A percentile compares a stretch with the other conserved stretches of the same genome.
These are phyloP conservation scores for Xylaria flabelliformis DNA, from an alignment of 495 filamentous ascomycete species.

Conservation along the genomic window DNA sequence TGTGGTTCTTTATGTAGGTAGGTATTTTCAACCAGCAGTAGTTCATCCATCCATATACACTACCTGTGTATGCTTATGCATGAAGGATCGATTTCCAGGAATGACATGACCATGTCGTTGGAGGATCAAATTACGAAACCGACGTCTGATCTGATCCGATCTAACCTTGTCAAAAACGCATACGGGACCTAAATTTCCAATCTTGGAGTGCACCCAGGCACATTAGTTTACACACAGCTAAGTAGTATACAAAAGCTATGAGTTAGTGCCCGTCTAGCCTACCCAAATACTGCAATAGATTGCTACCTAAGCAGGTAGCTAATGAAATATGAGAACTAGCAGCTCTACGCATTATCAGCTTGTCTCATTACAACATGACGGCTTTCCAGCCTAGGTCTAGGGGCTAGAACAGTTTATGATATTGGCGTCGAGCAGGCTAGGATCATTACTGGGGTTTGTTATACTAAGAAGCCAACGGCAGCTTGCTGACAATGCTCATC, in stretches of 20 bases:
- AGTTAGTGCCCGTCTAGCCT: too few relatives aligned
- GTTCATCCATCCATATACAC: neutral
- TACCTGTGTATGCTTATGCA: neutral
- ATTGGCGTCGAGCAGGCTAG: conserved; percentile 10
- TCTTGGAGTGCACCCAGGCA: neutral
- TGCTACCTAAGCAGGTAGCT: too few relatives aligned
- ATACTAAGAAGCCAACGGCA: neutral
- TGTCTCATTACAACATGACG: neutral
- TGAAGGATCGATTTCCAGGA: neutral
- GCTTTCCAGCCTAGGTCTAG: neutral
- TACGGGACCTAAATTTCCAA: conserved; percentile 8
- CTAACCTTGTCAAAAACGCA: neutral
- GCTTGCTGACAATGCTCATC: conserved; percentile 1
- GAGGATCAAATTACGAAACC: conserved; percentile 21
- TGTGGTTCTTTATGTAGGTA: neutral
- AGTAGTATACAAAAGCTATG: too few relatives aligned
- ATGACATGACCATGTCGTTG: neutral
- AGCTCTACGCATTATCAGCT: conserved; percentile 2
- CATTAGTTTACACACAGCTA: too few relatives aligned
- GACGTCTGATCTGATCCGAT: conserved; percentile 14
- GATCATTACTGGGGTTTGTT: neutral
- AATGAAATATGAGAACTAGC: neutral
- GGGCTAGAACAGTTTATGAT: neutral
- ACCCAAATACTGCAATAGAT: too few relatives aligned
- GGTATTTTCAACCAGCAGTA: neutral